Percentiles rank a stretch among this genome's conserved stretches.
phyloP scores from a whole-genome alignment of 305 asterid genomes.

The Fraxinus xanthoxyloides region DNA sequence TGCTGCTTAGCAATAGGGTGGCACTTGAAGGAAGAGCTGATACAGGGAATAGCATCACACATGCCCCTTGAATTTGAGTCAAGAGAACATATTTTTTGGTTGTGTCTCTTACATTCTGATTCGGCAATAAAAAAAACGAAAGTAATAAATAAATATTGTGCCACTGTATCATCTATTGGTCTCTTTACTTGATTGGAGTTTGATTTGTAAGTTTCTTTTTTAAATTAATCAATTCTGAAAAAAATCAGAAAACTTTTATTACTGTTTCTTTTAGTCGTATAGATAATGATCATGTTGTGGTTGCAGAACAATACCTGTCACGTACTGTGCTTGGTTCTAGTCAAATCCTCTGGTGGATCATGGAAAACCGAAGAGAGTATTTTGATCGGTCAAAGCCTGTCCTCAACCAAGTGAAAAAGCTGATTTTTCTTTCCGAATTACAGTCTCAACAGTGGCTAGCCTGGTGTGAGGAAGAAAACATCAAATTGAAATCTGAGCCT shows the following conservation, averaged over 20 bases:
- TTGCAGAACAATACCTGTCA: constrained; percentile 78
- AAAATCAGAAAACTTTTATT: not conserved
- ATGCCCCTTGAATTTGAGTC: not conserved
- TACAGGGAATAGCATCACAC: not conserved
- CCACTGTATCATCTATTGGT: not conserved
- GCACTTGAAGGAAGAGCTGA: constrained; percentile 9
- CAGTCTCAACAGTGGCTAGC: constrained; percentile 87
- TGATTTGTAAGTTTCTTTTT: not conserved
- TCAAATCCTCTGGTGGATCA: constrained; percentile 98
- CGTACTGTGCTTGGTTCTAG: constrained; percentile 86
- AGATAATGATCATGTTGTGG: not conserved
- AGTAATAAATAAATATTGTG: not conserved
- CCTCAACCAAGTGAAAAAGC: constrained; percentile 74
- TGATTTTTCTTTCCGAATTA: constrained; percentile 77
- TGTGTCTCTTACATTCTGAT: not conserved
- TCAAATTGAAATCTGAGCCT: constrained; percentile 68
- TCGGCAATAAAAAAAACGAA: not conserved
- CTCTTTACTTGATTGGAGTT: constrained; percentile 2
- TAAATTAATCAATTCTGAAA: constrained; percentile 1
- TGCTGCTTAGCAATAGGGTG: not conserved
- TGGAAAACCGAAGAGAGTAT: constrained; percentile 95
- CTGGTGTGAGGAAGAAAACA: constrained; percentile 93
- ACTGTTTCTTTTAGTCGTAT: constrained; percentile 2
- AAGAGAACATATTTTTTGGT: not conserved
- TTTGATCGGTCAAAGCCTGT: constrained; percentile 81